Evolutionary conservation across 2,329 filamentous ascomycete genomes (phyloP), one percentile per base, ranked within the genome.

Genomic region (Talaromyces rugulosus): DNA sequence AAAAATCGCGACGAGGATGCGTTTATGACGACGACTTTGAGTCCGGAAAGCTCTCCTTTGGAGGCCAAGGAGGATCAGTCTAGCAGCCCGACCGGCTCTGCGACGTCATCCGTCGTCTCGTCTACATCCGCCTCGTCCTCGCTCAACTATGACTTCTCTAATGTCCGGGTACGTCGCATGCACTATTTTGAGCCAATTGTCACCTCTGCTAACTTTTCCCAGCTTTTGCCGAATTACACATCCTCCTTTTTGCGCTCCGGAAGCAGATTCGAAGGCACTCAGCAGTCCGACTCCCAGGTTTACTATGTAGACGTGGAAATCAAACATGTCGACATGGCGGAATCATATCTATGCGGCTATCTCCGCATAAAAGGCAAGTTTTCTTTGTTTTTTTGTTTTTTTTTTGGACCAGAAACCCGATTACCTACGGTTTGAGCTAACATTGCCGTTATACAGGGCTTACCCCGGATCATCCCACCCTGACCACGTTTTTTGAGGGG

Each of bases 251-350:
- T 99, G 61, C 89, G 92, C 53, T 87, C 93, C 2, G 93, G 93
- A 18, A 96, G 92, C 77, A 90, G 86, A 69, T 99, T 97, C 72
- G 85, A 86, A 63, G 95, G 95, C 62, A 96, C 90, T 14, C 95
- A 99, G 71, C 90, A 94, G 72, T 98, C 94, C 2, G 94, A 98
- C 73, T 87, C 90, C 63, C 92, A 96, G 73, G 86, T 91, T 9
- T 99, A 99, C 74, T 92, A 96, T 65, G 95, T 99, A 0, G 90
- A 97, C 71, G 95, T 99, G 2, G 93, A 97, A 73, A 92, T 99
- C 68, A 96, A 98, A 77, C 89, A 97, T 77, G 92, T 98, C 52
- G 92, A 98, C 73, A 89, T 98, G 84, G 85, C 88, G 60, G 92
- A 98, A 74, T 97, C 93, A 5, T 97, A 94, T 70, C 82, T 99